A percentile compares a stretch with the other conserved stretches of the same genome.
These are phyloP conservation scores for Tieghemostelium lacteum DNA, from an alignment of 78 protist species.

Conservation along the genomic window DNA sequence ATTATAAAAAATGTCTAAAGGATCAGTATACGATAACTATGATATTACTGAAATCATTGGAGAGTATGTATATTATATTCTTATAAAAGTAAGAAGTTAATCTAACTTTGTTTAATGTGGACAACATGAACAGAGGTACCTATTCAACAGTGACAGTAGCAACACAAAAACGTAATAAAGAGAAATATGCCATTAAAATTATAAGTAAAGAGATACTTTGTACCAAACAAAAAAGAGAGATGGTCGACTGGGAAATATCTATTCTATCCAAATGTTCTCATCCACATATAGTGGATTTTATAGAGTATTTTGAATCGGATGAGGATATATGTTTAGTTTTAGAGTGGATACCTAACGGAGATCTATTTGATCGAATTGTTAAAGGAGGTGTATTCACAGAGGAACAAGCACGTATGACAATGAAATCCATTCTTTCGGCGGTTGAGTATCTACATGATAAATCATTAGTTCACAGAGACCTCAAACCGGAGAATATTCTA, in stretches of 20 bases:
- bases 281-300: slow-evolving; percentile 75
- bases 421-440: slow-evolving; percentile 73
- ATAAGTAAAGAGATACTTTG: slow-evolving; percentile 40
- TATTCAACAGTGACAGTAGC: slow-evolving; percentile 69
- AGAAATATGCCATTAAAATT: slow-evolving; percentile 67
- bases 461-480: slow-evolving; percentile 82
- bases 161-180: slow-evolving; percentile 1
- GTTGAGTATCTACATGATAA: slow-evolving; percentile 76
- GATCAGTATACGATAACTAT: slow-evolving; percentile 52
- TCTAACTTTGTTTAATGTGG: not conserved
- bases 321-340: slow-evolving; percentile 69
- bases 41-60: slow-evolving; percentile 72
- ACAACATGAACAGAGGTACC: slow-evolving; percentile 21
- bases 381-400: slow-evolving; percentile 77
- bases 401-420: slow-evolving; percentile 62
- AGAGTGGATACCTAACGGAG: slow-evolving; percentile 83
- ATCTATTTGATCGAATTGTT: slow-evolving; percentile 82
- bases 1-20: slow-evolving; percentile 1
- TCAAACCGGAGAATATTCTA: slow-evolving; percentile 86
- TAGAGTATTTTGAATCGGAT: slow-evolving; percentile 74
- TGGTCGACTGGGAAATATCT: slow-evolving; percentile 77
- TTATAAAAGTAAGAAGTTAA: not conserved
- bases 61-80: slow-evolving; percentile 52
- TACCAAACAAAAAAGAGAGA: slow-evolving; percentile 22
- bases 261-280: slow-evolving; percentile 72